Percentiles rank a stretch among this genome's conserved stretches.
Evolutionary conservation across 176 grass and related monocot genomes (phyloP).

Genomic region (Calamus simplicifolius): DNA sequence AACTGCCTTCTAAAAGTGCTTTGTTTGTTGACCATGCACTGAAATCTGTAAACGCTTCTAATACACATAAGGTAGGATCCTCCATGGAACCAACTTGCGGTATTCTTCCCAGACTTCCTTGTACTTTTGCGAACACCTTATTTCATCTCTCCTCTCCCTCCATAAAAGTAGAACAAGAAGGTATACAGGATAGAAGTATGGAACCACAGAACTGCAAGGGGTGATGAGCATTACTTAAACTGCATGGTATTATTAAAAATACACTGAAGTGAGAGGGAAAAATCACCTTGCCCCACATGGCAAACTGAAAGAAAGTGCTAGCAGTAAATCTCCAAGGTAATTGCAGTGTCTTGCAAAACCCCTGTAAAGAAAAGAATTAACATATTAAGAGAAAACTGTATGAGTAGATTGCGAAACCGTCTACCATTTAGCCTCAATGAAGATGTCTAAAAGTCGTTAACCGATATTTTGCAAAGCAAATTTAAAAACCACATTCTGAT

Average conservation of each 20-base stretch:
- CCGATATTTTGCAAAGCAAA: too few relatives aligned
- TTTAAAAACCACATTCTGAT: too few relatives aligned
- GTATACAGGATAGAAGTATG: conserved; percentile 92
- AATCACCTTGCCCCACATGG: conserved; percentile 82
- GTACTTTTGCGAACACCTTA: conserved; percentile 83
- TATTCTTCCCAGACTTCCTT: conserved; percentile 87
- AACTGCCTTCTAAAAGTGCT: too few relatives aligned
- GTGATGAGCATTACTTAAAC: not conserved
- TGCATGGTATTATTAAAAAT: not conserved
- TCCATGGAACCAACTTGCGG: conserved; percentile 75
- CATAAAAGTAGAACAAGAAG: conserved; percentile 82
- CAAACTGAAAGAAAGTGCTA: conserved; percentile 90
- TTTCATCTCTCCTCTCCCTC: conserved; percentile 91
- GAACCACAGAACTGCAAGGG: conserved; percentile 62
- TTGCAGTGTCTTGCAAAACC: conserved; percentile 92
- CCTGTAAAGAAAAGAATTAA: conserved; percentile 21
- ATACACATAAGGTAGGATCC: conserved; percentile 84
- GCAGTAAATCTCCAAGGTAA: conserved; percentile 79
- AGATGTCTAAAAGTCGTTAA: too few relatives aligned
- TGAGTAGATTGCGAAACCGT: too few relatives aligned
- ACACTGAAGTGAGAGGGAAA: not conserved
- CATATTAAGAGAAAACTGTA: not conserved
- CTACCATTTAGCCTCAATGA: too few relatives aligned
- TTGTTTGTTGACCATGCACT: too few relatives aligned
- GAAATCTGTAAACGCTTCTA: not conserved